Conservation (phyloP, 257 asterid genomes). For the Solanum paucissectum region DNA sequence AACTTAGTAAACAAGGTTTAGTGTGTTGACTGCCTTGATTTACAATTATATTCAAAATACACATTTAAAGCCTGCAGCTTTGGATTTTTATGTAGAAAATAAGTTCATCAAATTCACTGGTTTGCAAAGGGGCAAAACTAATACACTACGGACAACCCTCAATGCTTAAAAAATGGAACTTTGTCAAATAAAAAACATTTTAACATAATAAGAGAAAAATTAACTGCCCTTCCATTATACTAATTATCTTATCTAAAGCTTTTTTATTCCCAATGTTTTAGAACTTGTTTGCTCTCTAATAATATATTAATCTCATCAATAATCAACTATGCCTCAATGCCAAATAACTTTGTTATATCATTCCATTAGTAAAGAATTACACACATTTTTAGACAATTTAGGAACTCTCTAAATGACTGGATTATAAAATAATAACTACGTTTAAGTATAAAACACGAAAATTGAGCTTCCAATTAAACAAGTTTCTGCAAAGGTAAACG, state of each 20-base stretch:
- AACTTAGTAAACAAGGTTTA: neutral
- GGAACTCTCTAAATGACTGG: neutral
- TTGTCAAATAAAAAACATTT: neutral
- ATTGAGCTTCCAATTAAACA: neutral
- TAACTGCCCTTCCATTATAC: neutral
- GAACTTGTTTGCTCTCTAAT: neutral
- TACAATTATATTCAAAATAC: neutral
- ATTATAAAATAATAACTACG: neutral
- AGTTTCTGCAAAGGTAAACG: neutral
- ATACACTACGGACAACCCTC: neutral
- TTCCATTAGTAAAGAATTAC: neutral
- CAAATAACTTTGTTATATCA: neutral
- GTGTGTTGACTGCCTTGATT: neutral
- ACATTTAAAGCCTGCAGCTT: neutral
- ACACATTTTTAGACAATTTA: neutral
- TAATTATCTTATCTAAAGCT: neutral
- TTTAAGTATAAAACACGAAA: neutral
- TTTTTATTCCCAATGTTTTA: neutral
- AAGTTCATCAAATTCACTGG: neutral
- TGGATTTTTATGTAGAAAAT: neutral
- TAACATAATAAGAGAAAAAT: neutral
- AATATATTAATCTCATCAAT: neutral
- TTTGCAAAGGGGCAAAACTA: neutral
- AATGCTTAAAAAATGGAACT: neutral
- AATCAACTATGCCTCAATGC: neutral